These are phyloP conservation scores for Volutella citrinella DNA, from an alignment of 2,329 filamentous ascomycete genomes.

Conservation along the genomic window DNA sequence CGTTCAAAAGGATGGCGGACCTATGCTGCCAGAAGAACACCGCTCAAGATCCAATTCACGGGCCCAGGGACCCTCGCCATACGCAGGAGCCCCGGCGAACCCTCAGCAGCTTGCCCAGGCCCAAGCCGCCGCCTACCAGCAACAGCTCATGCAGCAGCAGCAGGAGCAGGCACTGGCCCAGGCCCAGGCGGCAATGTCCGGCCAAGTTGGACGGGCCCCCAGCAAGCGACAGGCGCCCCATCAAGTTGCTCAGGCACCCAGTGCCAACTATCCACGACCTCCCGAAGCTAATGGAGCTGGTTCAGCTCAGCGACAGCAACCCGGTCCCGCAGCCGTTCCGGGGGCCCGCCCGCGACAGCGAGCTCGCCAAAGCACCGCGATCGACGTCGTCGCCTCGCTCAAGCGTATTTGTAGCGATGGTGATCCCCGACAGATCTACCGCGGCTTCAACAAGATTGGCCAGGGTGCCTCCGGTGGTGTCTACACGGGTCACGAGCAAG, in stretches of 20 bases:
- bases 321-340: slow-evolving; percentile 38
- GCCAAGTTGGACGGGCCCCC: slow-evolving; percentile 67
- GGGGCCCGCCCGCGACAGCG: slow-evolving; percentile 71
- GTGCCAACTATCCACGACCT: slow-evolving; percentile 25
- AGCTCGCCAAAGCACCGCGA: slow-evolving; percentile 71
- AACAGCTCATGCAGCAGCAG: slow-evolving; percentile 71
- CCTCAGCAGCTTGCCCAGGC: slow-evolving; percentile 26
- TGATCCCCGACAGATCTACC: slow-evolving; percentile 85
- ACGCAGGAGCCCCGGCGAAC: slow-evolving; percentile 38
- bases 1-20: slow-evolving; percentile 51
- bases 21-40: slow-evolving; percentile 65
- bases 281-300: slow-evolving; percentile 30
- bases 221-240: slow-evolving; percentile 63
- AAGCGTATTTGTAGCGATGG: slow-evolving; percentile 87
- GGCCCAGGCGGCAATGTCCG: slow-evolving; percentile 72
- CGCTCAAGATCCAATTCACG: slow-evolving; percentile 68
- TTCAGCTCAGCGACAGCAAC: slow-evolving; percentile 35
- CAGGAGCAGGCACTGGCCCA: slow-evolving; percentile 81
- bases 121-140: slow-evolving; percentile 53
- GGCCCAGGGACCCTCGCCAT: slow-evolving; percentile 51
- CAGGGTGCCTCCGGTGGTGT: slow-evolving; percentile 97
- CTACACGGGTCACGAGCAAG: slow-evolving; percentile 83
- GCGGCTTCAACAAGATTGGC: slow-evolving; percentile 88
- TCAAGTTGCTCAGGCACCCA: slow-evolving; percentile 22
- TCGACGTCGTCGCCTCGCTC: slow-evolving; percentile 79